Percentiles rank a stretch among this genome's conserved stretches.
Evolutionary conservation across 352 stramenopile species (phyloP).

Genomic region (Peronospora tabacina): DNA sequence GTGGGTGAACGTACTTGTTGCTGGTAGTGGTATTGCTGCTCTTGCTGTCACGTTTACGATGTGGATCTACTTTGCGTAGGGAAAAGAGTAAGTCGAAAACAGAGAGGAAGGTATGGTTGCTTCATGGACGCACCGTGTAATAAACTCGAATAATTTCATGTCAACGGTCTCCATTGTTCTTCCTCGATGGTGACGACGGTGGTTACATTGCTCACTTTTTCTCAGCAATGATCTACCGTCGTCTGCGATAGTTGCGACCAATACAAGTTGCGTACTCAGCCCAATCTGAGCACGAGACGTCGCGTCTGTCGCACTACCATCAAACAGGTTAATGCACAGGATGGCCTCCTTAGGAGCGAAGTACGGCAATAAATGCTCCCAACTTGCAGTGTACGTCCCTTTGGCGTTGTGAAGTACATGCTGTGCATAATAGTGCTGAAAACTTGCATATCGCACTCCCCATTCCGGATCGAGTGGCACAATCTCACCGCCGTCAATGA

Average conservation of each 20-base stretch:
- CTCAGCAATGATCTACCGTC: constrained; percentile 23
- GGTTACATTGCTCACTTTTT: neutral
- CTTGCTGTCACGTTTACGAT: constrained; percentile 43
- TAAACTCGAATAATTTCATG: constrained; percentile 16
- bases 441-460: constrained; percentile 40
- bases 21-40: constrained; percentile 33
- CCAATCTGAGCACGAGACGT: constrained; percentile 17
- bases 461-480: constrained; percentile 35
- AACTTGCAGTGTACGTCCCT: constrained; percentile 25
- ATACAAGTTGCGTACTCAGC: constrained; percentile 4
- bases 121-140: constrained; percentile 16
- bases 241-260: constrained; percentile 20
- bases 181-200: constrained; percentile 6
- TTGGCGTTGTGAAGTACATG: constrained; percentile 28
- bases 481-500: constrained; percentile 9
- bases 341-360: constrained; percentile 24
- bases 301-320: constrained; percentile 13
- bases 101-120: constrained; percentile 7
- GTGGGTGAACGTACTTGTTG: constrained; percentile 41
- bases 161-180: neutral
- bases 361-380: constrained; percentile 29
- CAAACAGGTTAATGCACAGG: constrained; percentile 17
- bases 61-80: constrained; percentile 47
- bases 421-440: constrained; percentile 68
- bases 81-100: neutral